Conservation (phyloP, 139 green algal genomes). For the Auxenochlorella protothecoides region DNA sequence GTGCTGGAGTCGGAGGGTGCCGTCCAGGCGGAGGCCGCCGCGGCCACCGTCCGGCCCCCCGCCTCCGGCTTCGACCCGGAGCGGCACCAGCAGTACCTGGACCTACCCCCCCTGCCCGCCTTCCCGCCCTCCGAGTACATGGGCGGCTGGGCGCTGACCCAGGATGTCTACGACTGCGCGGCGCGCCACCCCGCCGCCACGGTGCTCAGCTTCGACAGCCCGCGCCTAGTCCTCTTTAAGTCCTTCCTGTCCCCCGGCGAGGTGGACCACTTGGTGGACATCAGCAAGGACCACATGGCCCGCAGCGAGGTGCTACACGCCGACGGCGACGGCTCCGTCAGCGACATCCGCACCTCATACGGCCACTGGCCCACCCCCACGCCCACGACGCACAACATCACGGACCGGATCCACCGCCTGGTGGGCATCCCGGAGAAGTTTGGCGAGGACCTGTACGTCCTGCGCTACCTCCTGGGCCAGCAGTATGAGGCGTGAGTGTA, state of each 20-base stretch:
- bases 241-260: constrained; percentile 28
- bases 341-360: constrained; percentile 5
- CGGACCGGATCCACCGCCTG: constrained; percentile 24
- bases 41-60: not conserved
- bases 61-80: not conserved
- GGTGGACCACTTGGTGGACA: constrained; percentile 17
- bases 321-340: constrained; percentile 4
- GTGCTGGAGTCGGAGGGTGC: not conserved
- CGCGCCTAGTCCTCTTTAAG: constrained; percentile 17
- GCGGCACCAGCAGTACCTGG: not conserved
- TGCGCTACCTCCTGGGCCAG: constrained; percentile 26
- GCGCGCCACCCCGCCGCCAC: constrained; percentile 9
- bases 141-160: constrained; percentile 19
- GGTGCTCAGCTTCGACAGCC: constrained; percentile 14
- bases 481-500: constrained; percentile 22
- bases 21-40: not conserved
- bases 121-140: not conserved
- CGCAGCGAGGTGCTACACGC: constrained; percentile 21
- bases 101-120: constrained; percentile 1
- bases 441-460: constrained; percentile 31
- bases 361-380: constrained; percentile 4
- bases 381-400: not conserved
- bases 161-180: constrained; percentile 19
- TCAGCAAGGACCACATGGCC: constrained; percentile 13
- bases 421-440: constrained; percentile 24